phyloP scores from a whole-genome alignment of 257 asterid genomes.

The Nicotiana sylvestris region DNA sequence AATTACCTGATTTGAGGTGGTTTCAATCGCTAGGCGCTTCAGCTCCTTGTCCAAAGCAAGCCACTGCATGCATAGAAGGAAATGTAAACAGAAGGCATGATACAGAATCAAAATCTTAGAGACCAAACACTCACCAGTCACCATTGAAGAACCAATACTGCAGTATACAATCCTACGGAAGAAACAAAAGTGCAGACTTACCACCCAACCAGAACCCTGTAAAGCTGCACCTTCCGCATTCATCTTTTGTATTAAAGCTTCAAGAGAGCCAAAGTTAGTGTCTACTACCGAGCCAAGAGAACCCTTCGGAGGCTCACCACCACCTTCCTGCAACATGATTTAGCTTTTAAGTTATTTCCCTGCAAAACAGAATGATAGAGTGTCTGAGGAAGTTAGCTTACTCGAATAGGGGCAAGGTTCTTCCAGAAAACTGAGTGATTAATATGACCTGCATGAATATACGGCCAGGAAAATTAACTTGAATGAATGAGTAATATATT shows the following conservation, averaged over 20 bases:
- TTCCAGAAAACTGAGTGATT: slow-evolving; percentile 89
- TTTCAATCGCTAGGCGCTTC: slow-evolving; percentile 58
- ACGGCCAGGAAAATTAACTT: background rate
- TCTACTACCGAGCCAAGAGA: slow-evolving; percentile 57
- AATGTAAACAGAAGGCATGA: background rate
- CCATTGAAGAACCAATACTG: no score
- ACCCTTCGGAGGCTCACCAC: slow-evolving; percentile 73
- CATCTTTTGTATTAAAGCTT: slow-evolving; percentile 55
- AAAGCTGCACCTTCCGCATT: slow-evolving; percentile 79
- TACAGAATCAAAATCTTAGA: background rate
- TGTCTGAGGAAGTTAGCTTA: slow-evolving; percentile 25
- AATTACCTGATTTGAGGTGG: slow-evolving; percentile 63
- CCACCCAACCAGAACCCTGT: slow-evolving; percentile 95
- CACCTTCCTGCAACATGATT: slow-evolving; percentile 54
- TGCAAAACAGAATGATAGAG: background rate
- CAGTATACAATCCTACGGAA: background rate
- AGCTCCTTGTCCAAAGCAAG: slow-evolving; percentile 63
- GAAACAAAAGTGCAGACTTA: slow-evolving; percentile 21
- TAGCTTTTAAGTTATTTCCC: background rate
- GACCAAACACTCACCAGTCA: background rate
- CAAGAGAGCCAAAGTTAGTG: slow-evolving; percentile 56
- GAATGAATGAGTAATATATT: background rate
- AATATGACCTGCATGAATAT: background rate
- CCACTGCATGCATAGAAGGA: slow-evolving; percentile 43
- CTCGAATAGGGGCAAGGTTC: slow-evolving; percentile 72